phyloP scores from a whole-genome alignment of 164 flowering plant species.

The Piper longum region DNA sequence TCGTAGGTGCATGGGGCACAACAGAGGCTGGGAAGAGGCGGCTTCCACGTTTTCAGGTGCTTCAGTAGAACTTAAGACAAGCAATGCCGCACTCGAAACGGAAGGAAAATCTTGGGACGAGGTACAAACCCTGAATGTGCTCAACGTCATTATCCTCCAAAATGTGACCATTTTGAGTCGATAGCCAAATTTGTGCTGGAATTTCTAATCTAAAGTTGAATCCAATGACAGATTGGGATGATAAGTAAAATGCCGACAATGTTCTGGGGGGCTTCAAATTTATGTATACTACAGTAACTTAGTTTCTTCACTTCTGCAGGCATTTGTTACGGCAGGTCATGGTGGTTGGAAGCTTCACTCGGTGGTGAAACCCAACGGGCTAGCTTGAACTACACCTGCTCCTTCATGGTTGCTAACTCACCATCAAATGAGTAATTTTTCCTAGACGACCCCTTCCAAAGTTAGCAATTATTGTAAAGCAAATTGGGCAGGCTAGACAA shows the following conservation, averaged over 20 bases:
- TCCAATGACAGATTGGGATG: no score
- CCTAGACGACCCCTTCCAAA: no score
- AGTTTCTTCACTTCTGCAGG: slow-evolving; percentile 23
- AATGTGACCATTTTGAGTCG: no score
- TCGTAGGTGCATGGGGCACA: slow-evolving; percentile 96
- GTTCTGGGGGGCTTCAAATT: no score
- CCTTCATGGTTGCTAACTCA: no score
- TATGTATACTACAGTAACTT: neutral
- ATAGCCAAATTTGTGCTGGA: no score
- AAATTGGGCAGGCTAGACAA: no score
- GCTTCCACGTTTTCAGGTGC: slow-evolving; percentile 78
- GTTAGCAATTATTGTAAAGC: no score
- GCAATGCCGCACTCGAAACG: slow-evolving; percentile 90
- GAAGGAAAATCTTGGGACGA: slow-evolving; percentile 83
- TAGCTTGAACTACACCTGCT: neutral
- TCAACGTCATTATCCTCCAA: no score
- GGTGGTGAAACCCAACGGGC: slow-evolving; percentile 42
- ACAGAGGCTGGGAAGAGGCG: slow-evolving; percentile 97
- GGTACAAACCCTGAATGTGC: slow-evolving; percentile 19
- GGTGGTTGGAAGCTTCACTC: slow-evolving; percentile 96
- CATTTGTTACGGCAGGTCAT: slow-evolving; percentile 56
- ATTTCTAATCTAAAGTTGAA: no score
- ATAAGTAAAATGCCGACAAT: no score
- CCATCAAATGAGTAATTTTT: no score
- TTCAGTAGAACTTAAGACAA: slow-evolving; percentile 65